These are phyloP conservation scores for Lasiodiplodia hormozganensis DNA, from an alignment of 2,329 filamentous ascomycete species.

Conservation along the genomic window DNA sequence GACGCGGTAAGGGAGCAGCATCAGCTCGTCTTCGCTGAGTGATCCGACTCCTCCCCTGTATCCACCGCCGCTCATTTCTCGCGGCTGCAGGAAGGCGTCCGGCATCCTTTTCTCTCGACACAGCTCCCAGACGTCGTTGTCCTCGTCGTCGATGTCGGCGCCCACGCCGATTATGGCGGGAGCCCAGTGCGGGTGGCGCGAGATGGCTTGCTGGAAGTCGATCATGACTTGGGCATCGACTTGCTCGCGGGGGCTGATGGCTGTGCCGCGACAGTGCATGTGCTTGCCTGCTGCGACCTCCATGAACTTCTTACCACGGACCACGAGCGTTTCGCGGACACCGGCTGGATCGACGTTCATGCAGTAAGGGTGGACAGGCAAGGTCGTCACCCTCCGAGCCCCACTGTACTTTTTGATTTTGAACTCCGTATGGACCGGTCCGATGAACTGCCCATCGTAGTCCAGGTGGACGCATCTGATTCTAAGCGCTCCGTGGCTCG, in stretches of 20 bases:
- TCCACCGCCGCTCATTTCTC: neutral
- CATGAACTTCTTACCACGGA: neutral
- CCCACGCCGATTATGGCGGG: neutral
- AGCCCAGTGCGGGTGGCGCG: neutral
- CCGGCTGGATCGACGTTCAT: constrained; percentile 3
- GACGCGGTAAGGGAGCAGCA: neutral
- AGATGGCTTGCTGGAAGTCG: neutral
- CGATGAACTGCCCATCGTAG: constrained; percentile 42
- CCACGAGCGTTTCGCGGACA: neutral
- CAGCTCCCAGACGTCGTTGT: neutral
- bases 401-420: constrained; percentile 38
- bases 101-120: neutral
- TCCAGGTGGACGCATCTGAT: constrained; percentile 37
- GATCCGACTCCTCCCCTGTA: no score
- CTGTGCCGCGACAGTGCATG: constrained; percentile 2
- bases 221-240: neutral
- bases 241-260: neutral
- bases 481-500: neutral
- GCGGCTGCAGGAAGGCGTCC: neutral
- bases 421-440: constrained; percentile 37
- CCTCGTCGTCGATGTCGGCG: neutral
- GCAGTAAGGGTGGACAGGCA: constrained; percentile 40
- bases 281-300: neutral
- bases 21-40: constrained; percentile 6
- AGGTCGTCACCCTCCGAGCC: constrained; percentile 34